Evolutionary conservation across 306 rosid genomes (phyloP), one percentile per base, ranked within the genome.

Genomic region (Prunus davidiana): DNA sequence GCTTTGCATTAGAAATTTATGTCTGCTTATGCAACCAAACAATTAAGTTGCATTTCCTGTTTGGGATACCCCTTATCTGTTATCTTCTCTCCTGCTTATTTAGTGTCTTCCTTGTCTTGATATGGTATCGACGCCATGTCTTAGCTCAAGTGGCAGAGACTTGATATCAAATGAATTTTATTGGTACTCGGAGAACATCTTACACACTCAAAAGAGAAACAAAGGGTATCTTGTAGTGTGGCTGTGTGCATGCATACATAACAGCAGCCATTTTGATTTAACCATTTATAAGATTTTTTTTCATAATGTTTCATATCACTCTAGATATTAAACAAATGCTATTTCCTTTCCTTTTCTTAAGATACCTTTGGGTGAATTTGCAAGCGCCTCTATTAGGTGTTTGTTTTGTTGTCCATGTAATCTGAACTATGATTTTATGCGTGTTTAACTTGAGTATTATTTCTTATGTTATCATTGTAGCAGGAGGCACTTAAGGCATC

Each of bases 401-500:
- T 14, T 46, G n/a, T n/a, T 60, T 12, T 20, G 30, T 27, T 61
- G 28, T 61, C 47, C 47, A 5, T 61, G 54, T 45, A 28, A 25
- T 61, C 60, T 13, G 14, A 60, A 46, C 22, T 47, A 47, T 46
- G 58, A 27, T 79, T 78, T 76, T 52, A 32, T 69, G 46, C 27
- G 5, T 71, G 66, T 75, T 52, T 50, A 25, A 72, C 54, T 47
- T 79, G 67, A 57, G 34, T 75, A 32, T 41, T 60, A 70, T 82
- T 76, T 52, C 19, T 76, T 38, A 27, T 72, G 25, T 2, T 27
- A 24, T 80, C 50, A 61, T 68, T 78, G 74, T 74, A 84, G 75
- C 89, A 91, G 96, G 98, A 92, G 15, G 89, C 82, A 54, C 73
- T 70, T 45, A 88, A 84, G 88, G 91, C 81, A 25, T 91, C 97